Evolutionary conservation across 2,329 filamentous ascomycete genomes (phyloP).

Genomic region (Colletotrichum karsti): DNA sequence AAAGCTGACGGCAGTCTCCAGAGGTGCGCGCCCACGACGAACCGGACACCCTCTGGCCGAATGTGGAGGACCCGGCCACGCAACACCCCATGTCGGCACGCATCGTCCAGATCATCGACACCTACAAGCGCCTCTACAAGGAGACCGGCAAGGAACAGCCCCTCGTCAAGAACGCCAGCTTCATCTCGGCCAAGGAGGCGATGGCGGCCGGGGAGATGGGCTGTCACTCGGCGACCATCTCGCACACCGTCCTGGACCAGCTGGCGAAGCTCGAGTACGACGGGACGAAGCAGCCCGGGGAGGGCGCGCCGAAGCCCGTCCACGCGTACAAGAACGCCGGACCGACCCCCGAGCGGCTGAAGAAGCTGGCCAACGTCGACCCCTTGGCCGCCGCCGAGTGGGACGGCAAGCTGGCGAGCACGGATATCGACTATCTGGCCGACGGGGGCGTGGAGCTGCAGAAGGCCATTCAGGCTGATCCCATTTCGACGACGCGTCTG

Average conservation of each 20-base stretch:
- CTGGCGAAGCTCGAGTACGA: slow-evolving; percentile 49
- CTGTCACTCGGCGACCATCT: slow-evolving; percentile 55
- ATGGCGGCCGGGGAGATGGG: slow-evolving; percentile 56
- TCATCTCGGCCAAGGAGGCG: slow-evolving; percentile 51
- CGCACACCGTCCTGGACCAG: slow-evolving; percentile 46
- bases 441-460: slow-evolving; percentile 52
- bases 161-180: slow-evolving; percentile 55
- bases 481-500: slow-evolving; percentile 45
- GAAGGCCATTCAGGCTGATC: slow-evolving; percentile 49
- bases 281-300: slow-evolving; percentile 44
- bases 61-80: slow-evolving; percentile 53
- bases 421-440: slow-evolving; percentile 54
- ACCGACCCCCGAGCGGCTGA: slow-evolving; percentile 42
- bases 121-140: slow-evolving; percentile 52
- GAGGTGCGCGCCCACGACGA: slow-evolving; percentile 54
- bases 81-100: slow-evolving; percentile 57
- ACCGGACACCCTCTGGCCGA: slow-evolving; percentile 49
- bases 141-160: slow-evolving; percentile 58
- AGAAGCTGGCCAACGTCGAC: slow-evolving; percentile 46
- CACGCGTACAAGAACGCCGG: slow-evolving; percentile 47
- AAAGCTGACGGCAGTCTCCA: slow-evolving; percentile 30
- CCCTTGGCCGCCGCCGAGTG: slow-evolving; percentile 46
- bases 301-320: slow-evolving; percentile 46
- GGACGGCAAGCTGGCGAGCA: slow-evolving; percentile 48
- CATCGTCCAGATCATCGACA: slow-evolving; percentile 57